Conservation (phyloP, 805 yeast genomes). For the Hanseniaspora meyeri region DNA sequence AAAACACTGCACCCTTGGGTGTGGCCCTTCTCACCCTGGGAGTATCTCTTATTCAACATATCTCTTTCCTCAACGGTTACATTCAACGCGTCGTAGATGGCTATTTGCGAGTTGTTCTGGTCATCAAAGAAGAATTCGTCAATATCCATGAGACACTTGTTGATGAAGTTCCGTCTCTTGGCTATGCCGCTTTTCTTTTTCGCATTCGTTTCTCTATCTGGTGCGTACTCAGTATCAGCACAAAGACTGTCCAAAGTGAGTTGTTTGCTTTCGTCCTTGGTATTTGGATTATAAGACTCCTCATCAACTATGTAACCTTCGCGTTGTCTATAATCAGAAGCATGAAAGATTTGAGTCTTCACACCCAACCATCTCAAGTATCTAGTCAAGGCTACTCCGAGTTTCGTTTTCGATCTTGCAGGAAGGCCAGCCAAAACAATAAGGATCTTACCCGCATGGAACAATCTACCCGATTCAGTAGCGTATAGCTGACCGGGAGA, state of each 20-base stretch:
- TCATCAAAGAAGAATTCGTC: slow-evolving; percentile 48
- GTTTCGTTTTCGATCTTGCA: slow-evolving; percentile 88
- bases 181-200: slow-evolving; percentile 31
- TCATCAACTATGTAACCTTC: not conserved
- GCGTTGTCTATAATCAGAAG: slow-evolving; percentile 77
- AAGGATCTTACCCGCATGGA: slow-evolving; percentile 90
- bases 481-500: slow-evolving; percentile 90
- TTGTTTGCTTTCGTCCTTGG: slow-evolving; percentile 7
- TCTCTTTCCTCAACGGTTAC: slow-evolving; percentile 59
- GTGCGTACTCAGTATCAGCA: slow-evolving; percentile 33
- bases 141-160: slow-evolving; percentile 59
- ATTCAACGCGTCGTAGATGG: slow-evolving; percentile 90
- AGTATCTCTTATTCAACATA: slow-evolving; percentile 43
- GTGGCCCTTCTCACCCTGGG: slow-evolving; percentile 19
- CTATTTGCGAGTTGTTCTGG: slow-evolving; percentile 75
- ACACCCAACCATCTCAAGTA: slow-evolving; percentile 95
- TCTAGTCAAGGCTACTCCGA: slow-evolving; percentile 81
- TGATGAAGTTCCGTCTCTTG: slow-evolving; percentile 46
- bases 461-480: slow-evolving; percentile 81
- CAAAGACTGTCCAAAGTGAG: slow-evolving; percentile 45
- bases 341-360: slow-evolving; percentile 77
- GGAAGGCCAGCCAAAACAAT: slow-evolving; percentile 86
- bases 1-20: slow-evolving; percentile 48
- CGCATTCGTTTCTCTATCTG: slow-evolving; percentile 19
- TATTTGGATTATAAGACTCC: slow-evolving; percentile 12